These are phyloP conservation scores for Ophiocordyceps camponoti-rufipedis DNA, from an alignment of 2,329 filamentous ascomycete genomes.

Conservation along the genomic window DNA sequence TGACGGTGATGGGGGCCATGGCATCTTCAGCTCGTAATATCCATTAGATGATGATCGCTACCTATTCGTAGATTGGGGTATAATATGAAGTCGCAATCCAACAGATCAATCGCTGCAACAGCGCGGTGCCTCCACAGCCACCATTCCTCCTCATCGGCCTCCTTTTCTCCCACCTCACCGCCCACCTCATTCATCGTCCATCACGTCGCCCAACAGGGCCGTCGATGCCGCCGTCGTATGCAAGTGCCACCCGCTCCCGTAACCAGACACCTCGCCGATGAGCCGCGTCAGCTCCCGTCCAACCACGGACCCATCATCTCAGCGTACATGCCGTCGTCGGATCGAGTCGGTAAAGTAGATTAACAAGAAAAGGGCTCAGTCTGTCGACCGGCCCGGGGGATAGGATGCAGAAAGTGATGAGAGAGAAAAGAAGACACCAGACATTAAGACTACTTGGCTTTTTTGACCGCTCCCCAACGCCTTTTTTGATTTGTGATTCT, in stretches of 20 bases:
- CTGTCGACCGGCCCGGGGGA: too few species aligned
- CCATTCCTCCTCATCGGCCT: neutral
- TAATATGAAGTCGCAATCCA: slow-evolving; percentile 16
- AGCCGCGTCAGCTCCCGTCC: neutral
- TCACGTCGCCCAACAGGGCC: neutral
- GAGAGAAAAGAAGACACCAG: neutral
- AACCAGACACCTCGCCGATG: neutral
- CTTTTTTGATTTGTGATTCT: neutral
- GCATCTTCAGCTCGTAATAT: slow-evolving; percentile 6
- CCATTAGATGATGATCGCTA: slow-evolving; percentile 12
- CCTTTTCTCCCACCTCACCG: neutral
- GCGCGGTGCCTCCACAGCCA: slow-evolving; percentile 5
- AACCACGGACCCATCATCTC: neutral
- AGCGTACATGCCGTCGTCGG: neutral
- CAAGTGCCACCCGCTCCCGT: neutral
- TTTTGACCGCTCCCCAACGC: neutral
- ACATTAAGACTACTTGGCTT: neutral
- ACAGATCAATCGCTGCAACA: slow-evolving; percentile 8
- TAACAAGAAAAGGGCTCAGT: neutral
- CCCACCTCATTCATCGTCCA: neutral
- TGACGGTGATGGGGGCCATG: neutral
- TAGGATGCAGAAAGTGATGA: too few species aligned
- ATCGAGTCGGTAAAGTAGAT: neutral
- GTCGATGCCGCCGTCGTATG: neutral
- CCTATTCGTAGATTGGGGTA: slow-evolving; percentile 12